These are phyloP conservation scores for Syzygium malaccense DNA, from an alignment of 441 rosid genomes.

Conservation along the genomic window DNA sequence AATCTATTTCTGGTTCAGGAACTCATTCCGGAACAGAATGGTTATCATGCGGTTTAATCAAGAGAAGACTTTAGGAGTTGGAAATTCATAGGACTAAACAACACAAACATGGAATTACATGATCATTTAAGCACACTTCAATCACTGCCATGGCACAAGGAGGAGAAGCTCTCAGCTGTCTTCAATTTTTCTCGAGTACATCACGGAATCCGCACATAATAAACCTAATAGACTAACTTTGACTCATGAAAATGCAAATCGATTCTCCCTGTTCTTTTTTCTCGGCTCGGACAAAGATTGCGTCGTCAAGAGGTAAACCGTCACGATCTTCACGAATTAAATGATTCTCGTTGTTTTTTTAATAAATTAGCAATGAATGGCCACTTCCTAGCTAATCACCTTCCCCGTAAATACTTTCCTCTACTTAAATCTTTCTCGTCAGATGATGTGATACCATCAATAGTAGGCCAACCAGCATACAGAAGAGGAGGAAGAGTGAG, in stretches of 20 bases:
- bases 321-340: not conserved
- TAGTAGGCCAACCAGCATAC: not conserved
- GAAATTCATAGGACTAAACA: not conserved
- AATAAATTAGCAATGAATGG: no score
- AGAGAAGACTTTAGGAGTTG: no score
- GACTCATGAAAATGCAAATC: not conserved
- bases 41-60: no score
- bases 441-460: not conserved
- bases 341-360: no score
- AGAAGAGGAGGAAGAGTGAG: not conserved
- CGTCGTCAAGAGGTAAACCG: not conserved
- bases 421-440: no score
- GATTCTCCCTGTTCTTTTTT: not conserved
- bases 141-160: not conserved
- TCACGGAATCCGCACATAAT: not conserved
- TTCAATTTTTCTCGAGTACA: not conserved
- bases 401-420: no score
- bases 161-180: not conserved
- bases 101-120: not conserved
- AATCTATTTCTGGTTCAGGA: no score
- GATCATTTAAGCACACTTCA: not conserved
- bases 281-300: no score
- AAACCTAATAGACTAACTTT: not conserved
- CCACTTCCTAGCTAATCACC: no score
- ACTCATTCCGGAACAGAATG: no score